phyloP scores from a whole-genome alignment of 495 filamentous ascomycete species.

The Aspergillus steynii region DNA sequence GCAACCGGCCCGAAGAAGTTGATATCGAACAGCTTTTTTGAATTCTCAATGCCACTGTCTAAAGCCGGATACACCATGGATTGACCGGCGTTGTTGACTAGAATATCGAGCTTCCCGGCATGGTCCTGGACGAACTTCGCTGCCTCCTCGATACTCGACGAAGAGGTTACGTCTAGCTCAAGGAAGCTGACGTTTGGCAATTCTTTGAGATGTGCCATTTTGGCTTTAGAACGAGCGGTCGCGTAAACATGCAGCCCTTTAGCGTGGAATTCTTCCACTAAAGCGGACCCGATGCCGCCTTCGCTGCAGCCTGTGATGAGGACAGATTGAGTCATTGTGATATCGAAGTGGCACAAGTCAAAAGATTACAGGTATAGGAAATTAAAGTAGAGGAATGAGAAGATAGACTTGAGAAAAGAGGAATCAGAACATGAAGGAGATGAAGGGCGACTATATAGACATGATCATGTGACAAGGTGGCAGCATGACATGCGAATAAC shows the following conservation, averaged over 20 bases:
- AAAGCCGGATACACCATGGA: constrained; percentile 34
- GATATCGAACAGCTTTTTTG: constrained; percentile 57
- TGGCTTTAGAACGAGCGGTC: constrained; percentile 34
- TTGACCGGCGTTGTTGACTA: constrained; percentile 18
- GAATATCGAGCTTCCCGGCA: constrained; percentile 8
- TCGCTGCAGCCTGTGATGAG: constrained; percentile 51
- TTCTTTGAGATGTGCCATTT: constrained; percentile 25
- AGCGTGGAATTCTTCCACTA: constrained; percentile 39
- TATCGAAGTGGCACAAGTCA: neutral
- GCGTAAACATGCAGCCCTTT: constrained; percentile 33
- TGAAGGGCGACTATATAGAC: neutral
- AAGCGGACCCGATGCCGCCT: constrained; percentile 44
- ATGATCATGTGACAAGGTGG: neutral
- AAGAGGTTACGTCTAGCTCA: constrained; percentile 21
- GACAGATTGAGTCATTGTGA: constrained; percentile 10
- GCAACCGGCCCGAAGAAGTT: constrained; percentile 61
- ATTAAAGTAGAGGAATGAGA: neutral
- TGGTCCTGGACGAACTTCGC: neutral
- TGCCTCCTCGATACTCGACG: neutral
- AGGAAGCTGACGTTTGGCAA: constrained; percentile 12
- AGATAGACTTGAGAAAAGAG: neutral
- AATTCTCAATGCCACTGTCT: constrained; percentile 51
- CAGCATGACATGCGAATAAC: neutral
- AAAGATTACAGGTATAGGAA: neutral
- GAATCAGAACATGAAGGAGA: neutral